These are phyloP conservation scores for Pleurotus tuoliensis DNA, from an alignment of 768 basidiomycete species.

Conservation along the genomic window DNA sequence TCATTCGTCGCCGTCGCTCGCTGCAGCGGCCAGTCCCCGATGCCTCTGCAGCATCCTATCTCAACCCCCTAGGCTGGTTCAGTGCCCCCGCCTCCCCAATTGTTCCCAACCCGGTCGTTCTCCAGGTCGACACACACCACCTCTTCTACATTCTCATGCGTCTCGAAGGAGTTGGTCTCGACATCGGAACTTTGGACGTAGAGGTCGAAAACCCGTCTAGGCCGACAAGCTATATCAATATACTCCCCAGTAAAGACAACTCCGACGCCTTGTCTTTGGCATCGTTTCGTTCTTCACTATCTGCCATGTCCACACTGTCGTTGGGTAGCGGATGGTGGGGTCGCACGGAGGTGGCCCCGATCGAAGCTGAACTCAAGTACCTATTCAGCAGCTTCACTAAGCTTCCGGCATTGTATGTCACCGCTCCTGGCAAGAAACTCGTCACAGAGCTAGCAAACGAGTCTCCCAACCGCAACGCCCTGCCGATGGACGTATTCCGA, in stretches of 20 bases:
- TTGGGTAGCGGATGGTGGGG: constrained; percentile 75
- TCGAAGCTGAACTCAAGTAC: constrained; percentile 78
- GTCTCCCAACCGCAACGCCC: constrained; percentile 64
- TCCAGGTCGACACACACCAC: constrained; percentile 74
- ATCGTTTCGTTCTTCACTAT: constrained; percentile 74
- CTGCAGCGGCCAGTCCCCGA: constrained; percentile 23
- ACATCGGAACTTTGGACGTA: constrained; percentile 79
- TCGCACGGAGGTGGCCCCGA: constrained; percentile 47
- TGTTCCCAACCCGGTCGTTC: constrained; percentile 55
- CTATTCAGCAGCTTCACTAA: constrained; percentile 90
- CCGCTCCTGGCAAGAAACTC: constrained; percentile 57
- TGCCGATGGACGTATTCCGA: constrained; percentile 85
- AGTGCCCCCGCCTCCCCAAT: constrained; percentile 26
- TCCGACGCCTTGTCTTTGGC: constrained; percentile 72
- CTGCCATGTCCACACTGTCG: constrained; percentile 71
- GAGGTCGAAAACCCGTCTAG: constrained; percentile 68
- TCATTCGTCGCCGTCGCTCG: constrained; percentile 45
- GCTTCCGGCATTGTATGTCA: constrained; percentile 72
- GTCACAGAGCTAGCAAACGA: constrained; percentile 70
- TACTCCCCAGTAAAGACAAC: constrained; percentile 52
- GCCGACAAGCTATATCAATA: constrained; percentile 70
- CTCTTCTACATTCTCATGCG: constrained; percentile 88
- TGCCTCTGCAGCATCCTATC: constrained; percentile 31
- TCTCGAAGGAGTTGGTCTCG: constrained; percentile 74
- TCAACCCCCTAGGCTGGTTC: constrained; percentile 68